Conservation (phyloP, 129 eudicot genomes). For the Calendula officinalis region DNA sequence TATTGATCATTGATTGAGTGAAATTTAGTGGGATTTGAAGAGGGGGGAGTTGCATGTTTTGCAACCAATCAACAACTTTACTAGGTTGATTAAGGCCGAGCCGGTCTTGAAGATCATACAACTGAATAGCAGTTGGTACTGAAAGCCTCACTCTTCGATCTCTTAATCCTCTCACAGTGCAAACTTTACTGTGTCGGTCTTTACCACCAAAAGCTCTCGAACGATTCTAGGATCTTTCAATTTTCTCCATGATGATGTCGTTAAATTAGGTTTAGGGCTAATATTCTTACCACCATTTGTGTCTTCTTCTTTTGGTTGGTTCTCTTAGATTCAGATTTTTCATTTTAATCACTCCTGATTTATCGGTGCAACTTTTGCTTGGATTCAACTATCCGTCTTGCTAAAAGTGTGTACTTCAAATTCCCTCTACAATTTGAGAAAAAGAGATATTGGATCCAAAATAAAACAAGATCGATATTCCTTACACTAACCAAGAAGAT, state of each 20-base stretch:
- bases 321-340: slow-evolving; percentile 35
- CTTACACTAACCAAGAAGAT: background rate
- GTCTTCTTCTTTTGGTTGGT: slow-evolving; percentile 35
- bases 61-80: slow-evolving; percentile 94
- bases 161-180: slow-evolving; percentile 82
- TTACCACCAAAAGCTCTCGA: slow-evolving; percentile 88
- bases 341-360: slow-evolving; percentile 32
- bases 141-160: slow-evolving; percentile 85
- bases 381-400: background rate
- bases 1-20: slow-evolving; percentile 29
- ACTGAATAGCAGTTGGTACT: slow-evolving; percentile 79
- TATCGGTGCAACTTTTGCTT: slow-evolving; percentile 10
- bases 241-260: slow-evolving; percentile 73
- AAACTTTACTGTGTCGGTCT: slow-evolving; percentile 92
- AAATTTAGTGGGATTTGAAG: slow-evolving; percentile 61
- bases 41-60: slow-evolving; percentile 79
- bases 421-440: background rate
- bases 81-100: slow-evolving; percentile 88
- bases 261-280: slow-evolving; percentile 20
- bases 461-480: background rate
- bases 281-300: slow-evolving; percentile 22
- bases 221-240: slow-evolving; percentile 83
- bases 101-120: slow-evolving; percentile 90
- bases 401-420: background rate
- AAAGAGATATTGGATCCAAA: background rate